Evolutionary conservation across 805 yeast genomes (phyloP).

Genomic region (Teunomyces panamensis): DNA sequence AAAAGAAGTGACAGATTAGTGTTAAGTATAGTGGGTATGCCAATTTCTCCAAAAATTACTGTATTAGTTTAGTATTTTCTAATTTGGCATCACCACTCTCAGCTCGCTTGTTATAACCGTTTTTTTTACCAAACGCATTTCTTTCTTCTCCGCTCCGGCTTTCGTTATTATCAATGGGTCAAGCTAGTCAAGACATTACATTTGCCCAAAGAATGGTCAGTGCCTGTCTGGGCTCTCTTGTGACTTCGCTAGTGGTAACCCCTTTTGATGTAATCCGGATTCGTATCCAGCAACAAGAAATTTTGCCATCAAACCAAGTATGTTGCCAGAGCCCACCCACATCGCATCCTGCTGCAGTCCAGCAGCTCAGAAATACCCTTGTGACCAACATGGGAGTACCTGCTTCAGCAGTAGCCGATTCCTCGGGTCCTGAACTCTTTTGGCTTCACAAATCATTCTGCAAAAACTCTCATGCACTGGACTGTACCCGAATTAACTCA

Average conservation of each 20-base stretch:
- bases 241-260: constrained; percentile 72
- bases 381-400: constrained; percentile 1
- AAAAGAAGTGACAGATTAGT: too few species aligned
- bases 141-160: neutral
- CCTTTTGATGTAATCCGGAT: constrained; percentile 81
- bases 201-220: constrained; percentile 67
- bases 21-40: too few species aligned
- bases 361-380: constrained; percentile 11
- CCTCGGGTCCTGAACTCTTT: constrained; percentile 23
- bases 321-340: constrained; percentile 24
- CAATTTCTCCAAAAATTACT: too few species aligned
- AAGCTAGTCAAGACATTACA: constrained; percentile 28
- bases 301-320: constrained; percentile 34
- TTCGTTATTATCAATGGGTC: neutral
- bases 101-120: neutral
- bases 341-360: constrained; percentile 5
- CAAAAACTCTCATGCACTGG: constrained; percentile 19
- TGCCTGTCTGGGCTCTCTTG: constrained; percentile 71
- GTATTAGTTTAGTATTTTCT: too few species aligned
- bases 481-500: constrained; percentile 55
- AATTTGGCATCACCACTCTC: neutral
- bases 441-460: constrained; percentile 40
- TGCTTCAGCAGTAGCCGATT: constrained; percentile 1
- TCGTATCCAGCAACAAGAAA: constrained; percentile 73
- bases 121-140: neutral